These are phyloP conservation scores for Suhomyces choctaworum DNA, from an alignment of 1,139 yeast species.

Conservation along the genomic window DNA sequence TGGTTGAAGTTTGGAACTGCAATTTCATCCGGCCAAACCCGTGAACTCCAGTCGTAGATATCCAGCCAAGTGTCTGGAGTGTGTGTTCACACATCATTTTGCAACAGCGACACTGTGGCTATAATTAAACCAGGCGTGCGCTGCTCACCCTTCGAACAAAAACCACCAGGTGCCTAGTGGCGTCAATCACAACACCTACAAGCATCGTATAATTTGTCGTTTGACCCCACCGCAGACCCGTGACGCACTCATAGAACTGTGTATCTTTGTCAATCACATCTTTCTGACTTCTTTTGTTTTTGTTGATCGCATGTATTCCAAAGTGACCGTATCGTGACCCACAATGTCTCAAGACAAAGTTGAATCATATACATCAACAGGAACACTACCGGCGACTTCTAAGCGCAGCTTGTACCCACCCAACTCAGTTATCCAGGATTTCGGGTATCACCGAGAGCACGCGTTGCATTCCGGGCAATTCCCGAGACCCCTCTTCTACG, in stretches of 20 bases:
- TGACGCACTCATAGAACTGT: no score
- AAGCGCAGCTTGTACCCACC: slow-evolving; percentile 20
- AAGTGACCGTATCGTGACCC: slow-evolving; percentile 3
- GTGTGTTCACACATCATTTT: no score
- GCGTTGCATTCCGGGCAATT: slow-evolving; percentile 64
- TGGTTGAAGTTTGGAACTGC: no score
- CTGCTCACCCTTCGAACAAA: slow-evolving; percentile 5
- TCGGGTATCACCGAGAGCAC: slow-evolving; percentile 67
- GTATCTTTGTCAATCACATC: not conserved
- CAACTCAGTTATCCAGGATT: slow-evolving; percentile 63
- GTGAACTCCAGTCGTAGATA: no score
- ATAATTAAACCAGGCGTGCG: slow-evolving; percentile 2
- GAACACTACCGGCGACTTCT: slow-evolving; percentile 6
- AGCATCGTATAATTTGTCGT: no score
- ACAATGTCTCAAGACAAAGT: slow-evolving; percentile 5
- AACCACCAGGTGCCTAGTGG: slow-evolving; percentile 6
- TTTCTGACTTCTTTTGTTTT: not conserved
- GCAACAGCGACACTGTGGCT: not conserved
- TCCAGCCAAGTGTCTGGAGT: no score
- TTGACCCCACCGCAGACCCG: no score
- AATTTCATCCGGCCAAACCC: no score
- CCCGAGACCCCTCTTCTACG: slow-evolving; percentile 18
- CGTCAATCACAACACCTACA: slow-evolving; percentile 1
- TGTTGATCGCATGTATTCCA: slow-evolving; percentile 4
- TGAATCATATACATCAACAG: not conserved